A percentile compares a stretch with the other conserved stretches of the same genome.
Evolutionary conservation across 768 basidiomycete species (phyloP).

Genomic region (Russula olivacea): DNA sequence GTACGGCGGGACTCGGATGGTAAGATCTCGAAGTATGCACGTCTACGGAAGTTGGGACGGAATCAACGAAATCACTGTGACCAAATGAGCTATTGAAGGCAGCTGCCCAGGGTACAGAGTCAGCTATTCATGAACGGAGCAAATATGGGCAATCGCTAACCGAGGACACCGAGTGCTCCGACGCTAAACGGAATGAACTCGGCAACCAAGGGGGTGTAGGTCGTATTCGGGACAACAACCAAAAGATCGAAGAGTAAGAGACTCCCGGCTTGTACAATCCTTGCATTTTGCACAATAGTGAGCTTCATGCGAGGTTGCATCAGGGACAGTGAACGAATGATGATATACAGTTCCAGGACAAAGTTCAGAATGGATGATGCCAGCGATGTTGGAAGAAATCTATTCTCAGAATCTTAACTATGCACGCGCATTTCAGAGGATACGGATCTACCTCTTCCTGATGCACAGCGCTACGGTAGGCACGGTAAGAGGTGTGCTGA

Average conservation of each 20-base stretch:
- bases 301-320: conserved; percentile 29
- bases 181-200: conserved; percentile 41
- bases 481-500: not conserved
- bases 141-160: conserved; percentile 30
- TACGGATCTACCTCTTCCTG: conserved; percentile 12
- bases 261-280: conserved; percentile 34
- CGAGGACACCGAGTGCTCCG: conserved; percentile 38
- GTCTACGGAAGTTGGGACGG: not conserved
- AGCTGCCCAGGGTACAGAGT: conserved; percentile 15
- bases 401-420: conserved; percentile 24
- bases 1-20: not conserved
- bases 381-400: conserved; percentile 38
- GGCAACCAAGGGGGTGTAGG: conserved; percentile 34
- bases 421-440: not conserved
- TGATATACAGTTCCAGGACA: conserved; percentile 36
- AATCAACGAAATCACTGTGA: not conserved
- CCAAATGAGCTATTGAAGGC: conserved; percentile 22
- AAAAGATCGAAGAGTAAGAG: conserved; percentile 41
- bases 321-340: conserved; percentile 32
- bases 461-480: not conserved
- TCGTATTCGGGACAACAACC: conserved; percentile 36
- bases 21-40: not conserved
- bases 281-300: conserved; percentile 29
- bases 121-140: not conserved
- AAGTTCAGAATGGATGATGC: conserved; percentile 34